Conservation (phyloP, 2,329 filamentous ascomycete genomes). For the Alternaria triticina region DNA sequence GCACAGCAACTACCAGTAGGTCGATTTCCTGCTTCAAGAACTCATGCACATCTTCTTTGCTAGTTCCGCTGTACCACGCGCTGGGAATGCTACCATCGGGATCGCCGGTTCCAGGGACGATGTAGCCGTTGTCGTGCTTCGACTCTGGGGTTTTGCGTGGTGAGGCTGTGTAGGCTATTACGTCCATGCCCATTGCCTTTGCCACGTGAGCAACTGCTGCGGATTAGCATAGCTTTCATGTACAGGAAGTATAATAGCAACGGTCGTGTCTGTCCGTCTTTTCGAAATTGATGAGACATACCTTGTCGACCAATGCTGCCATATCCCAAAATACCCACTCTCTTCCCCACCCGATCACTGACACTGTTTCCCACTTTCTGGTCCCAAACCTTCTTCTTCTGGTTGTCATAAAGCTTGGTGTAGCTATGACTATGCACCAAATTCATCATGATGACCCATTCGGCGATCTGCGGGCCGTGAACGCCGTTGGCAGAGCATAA, state of each 20-base stretch:
- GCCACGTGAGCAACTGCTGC: slow-evolving; percentile 61
- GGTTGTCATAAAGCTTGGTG: slow-evolving; percentile 61
- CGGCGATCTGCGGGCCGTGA: slow-evolving; percentile 69
- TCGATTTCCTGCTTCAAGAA: slow-evolving; percentile 65
- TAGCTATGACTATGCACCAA: slow-evolving; percentile 64
- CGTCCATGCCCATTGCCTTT: slow-evolving; percentile 70
- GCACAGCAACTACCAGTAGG: slow-evolving; percentile 63
- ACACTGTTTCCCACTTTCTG: slow-evolving; percentile 45
- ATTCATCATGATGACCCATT: slow-evolving; percentile 70
- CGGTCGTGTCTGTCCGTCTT: neutral
- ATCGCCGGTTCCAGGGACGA: slow-evolving; percentile 71
- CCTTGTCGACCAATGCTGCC: slow-evolving; percentile 68
- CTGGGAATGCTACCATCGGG: slow-evolving; percentile 61
- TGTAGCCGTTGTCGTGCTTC: slow-evolving; percentile 68
- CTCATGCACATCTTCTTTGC: slow-evolving; percentile 58
- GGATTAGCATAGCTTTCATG: neutral
- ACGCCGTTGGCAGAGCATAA: slow-evolving; percentile 64
- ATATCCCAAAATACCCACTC: slow-evolving; percentile 67
- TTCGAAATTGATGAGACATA: slow-evolving; percentile 35
- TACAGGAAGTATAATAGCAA: neutral
- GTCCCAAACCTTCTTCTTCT: slow-evolving; percentile 64
- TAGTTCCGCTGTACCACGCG: slow-evolving; percentile 64
- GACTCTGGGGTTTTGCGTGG: slow-evolving; percentile 71
- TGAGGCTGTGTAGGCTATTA: slow-evolving; percentile 77
- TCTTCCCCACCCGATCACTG: slow-evolving; percentile 63